These are phyloP conservation scores for Thermomucor indicae-seudaticae DNA, from an alignment of 371 early-diverging fungal genomes.

Conservation along the genomic window DNA sequence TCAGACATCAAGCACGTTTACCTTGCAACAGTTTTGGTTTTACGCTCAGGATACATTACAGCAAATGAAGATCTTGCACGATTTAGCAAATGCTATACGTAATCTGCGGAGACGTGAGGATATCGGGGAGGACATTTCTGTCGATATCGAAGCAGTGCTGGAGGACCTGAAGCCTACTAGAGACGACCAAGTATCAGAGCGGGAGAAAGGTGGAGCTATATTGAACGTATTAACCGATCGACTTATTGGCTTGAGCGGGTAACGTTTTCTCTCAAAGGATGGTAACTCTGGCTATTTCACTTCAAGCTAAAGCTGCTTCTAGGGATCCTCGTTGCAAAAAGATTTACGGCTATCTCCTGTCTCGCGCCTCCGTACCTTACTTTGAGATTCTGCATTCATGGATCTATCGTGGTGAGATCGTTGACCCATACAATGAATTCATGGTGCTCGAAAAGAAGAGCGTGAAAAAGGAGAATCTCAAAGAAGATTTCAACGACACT, in stretches of 20 bases:
- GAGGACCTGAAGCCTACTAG: slow-evolving; percentile 42
- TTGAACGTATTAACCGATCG: slow-evolving; percentile 60
- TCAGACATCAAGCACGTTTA: slow-evolving; percentile 68
- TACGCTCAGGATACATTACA: slow-evolving; percentile 70
- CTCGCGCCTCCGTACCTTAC: slow-evolving; percentile 79
- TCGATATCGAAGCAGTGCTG: slow-evolving; percentile 45
- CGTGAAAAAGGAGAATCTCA: slow-evolving; percentile 59
- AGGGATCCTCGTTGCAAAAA: slow-evolving; percentile 74
- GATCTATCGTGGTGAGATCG: slow-evolving; percentile 86
- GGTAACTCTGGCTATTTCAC: too few species aligned
- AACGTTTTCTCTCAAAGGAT: slow-evolving; percentile 11
- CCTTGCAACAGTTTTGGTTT: slow-evolving; percentile 87
- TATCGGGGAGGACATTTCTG: slow-evolving; percentile 6
- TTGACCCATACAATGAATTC: slow-evolving; percentile 86
- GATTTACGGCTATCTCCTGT: slow-evolving; percentile 73
- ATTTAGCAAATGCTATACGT: slow-evolving; percentile 53
- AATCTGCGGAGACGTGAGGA: slow-evolving; percentile 12
- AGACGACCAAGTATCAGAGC: slow-evolving; percentile 32
- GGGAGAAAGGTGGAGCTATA: slow-evolving; percentile 60
- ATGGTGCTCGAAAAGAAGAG: slow-evolving; percentile 72
- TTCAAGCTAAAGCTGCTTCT: background rate
- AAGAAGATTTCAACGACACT: slow-evolving; percentile 71
- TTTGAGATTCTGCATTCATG: slow-evolving; percentile 77
- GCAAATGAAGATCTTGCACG: slow-evolving; percentile 66
- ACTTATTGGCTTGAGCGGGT: slow-evolving; percentile 64